Conservation (phyloP, 164 flowering plant genomes). For the Vitis labrusca region DNA sequence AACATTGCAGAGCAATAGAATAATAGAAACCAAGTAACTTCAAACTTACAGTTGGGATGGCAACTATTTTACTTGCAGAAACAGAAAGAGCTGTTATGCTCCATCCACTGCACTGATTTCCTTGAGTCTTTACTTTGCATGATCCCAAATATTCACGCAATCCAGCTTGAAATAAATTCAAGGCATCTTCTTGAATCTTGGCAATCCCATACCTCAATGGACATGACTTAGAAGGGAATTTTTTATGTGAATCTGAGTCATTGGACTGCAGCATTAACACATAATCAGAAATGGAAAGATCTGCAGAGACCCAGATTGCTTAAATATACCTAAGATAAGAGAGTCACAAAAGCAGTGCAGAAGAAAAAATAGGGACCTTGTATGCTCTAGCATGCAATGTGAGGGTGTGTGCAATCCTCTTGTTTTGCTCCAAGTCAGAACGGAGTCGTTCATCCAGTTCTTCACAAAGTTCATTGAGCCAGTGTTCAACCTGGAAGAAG, state of each 20-base stretch:
- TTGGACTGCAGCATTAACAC: constrained; percentile 33
- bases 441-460: constrained; percentile 84
- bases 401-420: constrained; percentile 80
- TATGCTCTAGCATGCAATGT: constrained; percentile 78
- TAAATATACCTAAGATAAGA: neutral
- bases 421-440: constrained; percentile 74
- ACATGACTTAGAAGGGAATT: constrained; percentile 92
- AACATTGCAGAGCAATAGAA: neutral
- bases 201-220: constrained; percentile 78
- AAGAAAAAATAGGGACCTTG: constrained; percentile 42
- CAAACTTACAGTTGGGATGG: constrained; percentile 67
- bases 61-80: constrained; percentile 82
- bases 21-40: neutral
- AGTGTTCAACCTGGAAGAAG: constrained; percentile 63
- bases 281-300: constrained; percentile 10
- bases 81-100: constrained; percentile 78
- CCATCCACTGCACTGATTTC: constrained; percentile 52
- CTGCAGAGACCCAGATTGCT: constrained; percentile 2
- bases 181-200: constrained; percentile 87
- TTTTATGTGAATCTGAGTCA: constrained; percentile 65
- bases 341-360: neutral
- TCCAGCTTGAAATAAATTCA: constrained; percentile 71
- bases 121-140: constrained; percentile 33
- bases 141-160: constrained; percentile 74
- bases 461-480: constrained; percentile 90